Base-by-base conservation (phyloP, 192 early-diverging fungal species). In the Radiomyces spectabilis region DNA sequence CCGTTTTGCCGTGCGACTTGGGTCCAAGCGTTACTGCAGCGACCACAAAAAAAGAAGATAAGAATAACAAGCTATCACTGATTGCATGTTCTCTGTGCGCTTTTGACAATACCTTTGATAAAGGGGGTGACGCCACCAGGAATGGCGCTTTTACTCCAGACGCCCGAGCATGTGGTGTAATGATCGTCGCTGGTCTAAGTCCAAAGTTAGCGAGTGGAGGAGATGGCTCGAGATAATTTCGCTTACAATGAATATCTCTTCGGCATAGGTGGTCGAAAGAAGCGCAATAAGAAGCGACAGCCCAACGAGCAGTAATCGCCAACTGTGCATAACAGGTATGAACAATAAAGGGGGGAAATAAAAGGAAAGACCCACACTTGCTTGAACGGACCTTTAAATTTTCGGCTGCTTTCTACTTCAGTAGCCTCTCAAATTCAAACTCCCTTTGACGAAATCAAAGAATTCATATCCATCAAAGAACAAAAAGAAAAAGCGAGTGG, bases 41-140 rank as follows among this genome's bases (percentile, higher is more conserved):
- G 30, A 48, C 9, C 13, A 8, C 33, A 16, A 33, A 37, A 37
- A 24, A 43, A 16, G 38, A n/a, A 10, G 18, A 19, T 45, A 44
- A 27, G 19, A 25, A 15, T 5, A 42, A 27, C 12, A 15, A 41
- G 6, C 16, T 50, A 27, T 26, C 8, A 15, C 9, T 1, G n/a
- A 4, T 10, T 35, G n/a, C 43, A 6, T 5, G 21, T 27, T 22
- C 3, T 22, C 2, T 42, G 16, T 19, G 3, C 3, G 27, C n/a
- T 21, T 19, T 0, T 7, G 15, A 22, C 1, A 8, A 15, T 60
- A 76, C 74, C 55, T 51, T 53, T 26, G 30, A 76, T 60, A 52
- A 37, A 67, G 0, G 75, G 64, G 37, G 63, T 42, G 24, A 15
- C 26, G 0, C 75, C 75, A 18, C 60, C 65, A 2, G 68, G 72